Base-by-base conservation (phyloP, 1,284 basidiomycete species). In the Vanrija pseudolonga region DNA sequence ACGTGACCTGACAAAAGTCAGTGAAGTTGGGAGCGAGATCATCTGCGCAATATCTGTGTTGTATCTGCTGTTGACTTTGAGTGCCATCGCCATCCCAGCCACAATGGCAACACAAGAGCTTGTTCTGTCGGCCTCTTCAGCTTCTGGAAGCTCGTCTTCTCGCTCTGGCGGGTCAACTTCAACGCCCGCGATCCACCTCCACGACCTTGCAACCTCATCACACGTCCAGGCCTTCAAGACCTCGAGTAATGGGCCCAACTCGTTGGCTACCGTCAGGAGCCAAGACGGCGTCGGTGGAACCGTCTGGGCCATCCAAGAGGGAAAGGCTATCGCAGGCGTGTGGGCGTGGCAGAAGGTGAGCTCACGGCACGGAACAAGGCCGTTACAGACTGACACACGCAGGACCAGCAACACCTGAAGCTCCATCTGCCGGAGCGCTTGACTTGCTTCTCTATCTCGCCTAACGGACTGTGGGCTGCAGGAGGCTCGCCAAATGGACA, bases 371-470 rank as follows among this genome's bases (percentile, higher is more conserved):
- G n/a, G n/a, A n/a, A n/a, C n/a, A n/a, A n/a, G n/a, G n/a, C n/a
- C n/a, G n/a, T n/a, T n/a, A n/a, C n/a, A n/a, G n/a, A n/a, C 47
- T 62, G 36, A 63, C 24, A 18, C 9, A n/a, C 18, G 14, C 51
- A 94, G 91, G 91, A 95, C 71, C 91, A 94, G 81, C 80, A 92
- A 45, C 82, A 85, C 46, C 76, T 88, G 48, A 92, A 93, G 72
- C 83, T 95, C 43, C 87, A 97, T 17, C 80, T 97, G 0, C 91
- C 95, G 0, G 92, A 97, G 72, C 90, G 88, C 68, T 78, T 97
- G 47, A 82, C 85, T 12, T 90, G 88, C 64, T 81, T 97, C 40
- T 80, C 87, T 3, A 72, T 89, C 6, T 90, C 93, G 68, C 81
- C 81, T 4, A 80, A 79, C 47, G 91, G 90, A 3, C 77, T 80